phyloP scores from a whole-genome alignment of 2,329 filamentous ascomycete species.

The Trichoderma cornu-damae region DNA sequence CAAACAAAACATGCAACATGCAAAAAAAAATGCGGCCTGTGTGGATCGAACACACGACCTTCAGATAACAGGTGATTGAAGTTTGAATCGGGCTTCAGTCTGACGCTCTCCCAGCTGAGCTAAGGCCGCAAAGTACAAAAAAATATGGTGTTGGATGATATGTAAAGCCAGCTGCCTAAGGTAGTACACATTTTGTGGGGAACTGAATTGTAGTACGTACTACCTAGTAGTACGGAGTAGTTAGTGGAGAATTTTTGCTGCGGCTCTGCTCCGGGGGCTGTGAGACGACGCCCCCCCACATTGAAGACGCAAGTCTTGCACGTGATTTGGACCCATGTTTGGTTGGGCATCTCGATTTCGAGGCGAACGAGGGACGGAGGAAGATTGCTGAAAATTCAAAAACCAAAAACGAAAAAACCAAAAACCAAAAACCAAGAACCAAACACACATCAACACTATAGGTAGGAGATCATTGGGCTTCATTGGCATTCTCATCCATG shows the following conservation, averaged over 20 bases:
- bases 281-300: no score
- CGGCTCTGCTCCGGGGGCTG: not conserved
- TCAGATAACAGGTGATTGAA: slow-evolving; percentile 30
- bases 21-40: slow-evolving; percentile 26
- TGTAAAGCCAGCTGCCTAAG: no score
- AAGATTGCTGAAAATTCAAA: no score
- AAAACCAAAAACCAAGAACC: no score
- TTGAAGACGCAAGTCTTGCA: not conserved
- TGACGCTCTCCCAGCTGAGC: slow-evolving; percentile 30
- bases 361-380: no score
- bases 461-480: not conserved
- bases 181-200: no score
- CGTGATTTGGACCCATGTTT: not conserved
- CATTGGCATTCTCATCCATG: not conserved
- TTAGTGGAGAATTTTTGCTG: not conserved
- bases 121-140: slow-evolving; percentile 25
- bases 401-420: no score
- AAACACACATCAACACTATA: no score
- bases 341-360: slow-evolving; percentile 3
- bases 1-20: not conserved
- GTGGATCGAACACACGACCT: slow-evolving; percentile 30
- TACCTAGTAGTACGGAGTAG: not conserved
- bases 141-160: not conserved
- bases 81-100: slow-evolving; percentile 26
- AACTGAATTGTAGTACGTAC: no score